Conservation (phyloP, 305 asterid genomes). For the Coffea humblotiana region DNA sequence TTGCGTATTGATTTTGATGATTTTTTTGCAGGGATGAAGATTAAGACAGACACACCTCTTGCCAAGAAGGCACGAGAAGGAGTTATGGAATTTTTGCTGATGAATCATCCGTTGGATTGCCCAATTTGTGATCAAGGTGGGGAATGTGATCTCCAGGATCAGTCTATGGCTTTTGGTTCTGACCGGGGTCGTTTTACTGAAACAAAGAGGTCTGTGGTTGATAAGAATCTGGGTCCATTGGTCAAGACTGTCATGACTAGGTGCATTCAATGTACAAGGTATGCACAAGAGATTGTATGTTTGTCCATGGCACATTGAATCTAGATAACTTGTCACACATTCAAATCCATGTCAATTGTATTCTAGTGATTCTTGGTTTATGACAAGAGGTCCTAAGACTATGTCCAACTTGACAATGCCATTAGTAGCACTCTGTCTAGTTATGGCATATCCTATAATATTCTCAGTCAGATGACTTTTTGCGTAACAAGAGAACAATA, state of each 20-base stretch:
- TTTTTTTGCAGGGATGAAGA: slow-evolving; percentile 73
- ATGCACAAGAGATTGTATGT: not conserved
- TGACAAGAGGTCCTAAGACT: not conserved
- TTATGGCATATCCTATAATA: not conserved
- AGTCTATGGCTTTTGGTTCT: slow-evolving; percentile 98
- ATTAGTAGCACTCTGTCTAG: not conserved
- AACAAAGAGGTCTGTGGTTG: slow-evolving; percentile 91
- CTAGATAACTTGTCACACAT: not conserved
- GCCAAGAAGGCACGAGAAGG: slow-evolving; percentile 99
- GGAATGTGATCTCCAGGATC: slow-evolving; percentile 98
- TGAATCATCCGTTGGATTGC: slow-evolving; percentile 88
- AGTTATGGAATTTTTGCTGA: slow-evolving; percentile 92
- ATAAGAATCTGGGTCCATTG: slow-evolving; percentile 95
- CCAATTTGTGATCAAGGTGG: slow-evolving; percentile 99
- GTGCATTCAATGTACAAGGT: slow-evolving; percentile 98
- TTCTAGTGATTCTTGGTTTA: not conserved
- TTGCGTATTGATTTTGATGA: slow-evolving; percentile 5
- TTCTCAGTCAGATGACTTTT: not conserved
- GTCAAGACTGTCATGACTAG: slow-evolving; percentile 99
- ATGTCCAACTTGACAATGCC: not conserved
- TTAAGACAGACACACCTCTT: slow-evolving; percentile 86
- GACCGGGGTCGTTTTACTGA: slow-evolving; percentile 98
- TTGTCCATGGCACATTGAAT: not conserved
- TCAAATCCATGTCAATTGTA: not conserved
- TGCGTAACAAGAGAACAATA: not conserved